Evolutionary conservation across 2,329 filamentous ascomycete genomes (phyloP).

Genomic region (Scedosporium aurantiacum): DNA sequence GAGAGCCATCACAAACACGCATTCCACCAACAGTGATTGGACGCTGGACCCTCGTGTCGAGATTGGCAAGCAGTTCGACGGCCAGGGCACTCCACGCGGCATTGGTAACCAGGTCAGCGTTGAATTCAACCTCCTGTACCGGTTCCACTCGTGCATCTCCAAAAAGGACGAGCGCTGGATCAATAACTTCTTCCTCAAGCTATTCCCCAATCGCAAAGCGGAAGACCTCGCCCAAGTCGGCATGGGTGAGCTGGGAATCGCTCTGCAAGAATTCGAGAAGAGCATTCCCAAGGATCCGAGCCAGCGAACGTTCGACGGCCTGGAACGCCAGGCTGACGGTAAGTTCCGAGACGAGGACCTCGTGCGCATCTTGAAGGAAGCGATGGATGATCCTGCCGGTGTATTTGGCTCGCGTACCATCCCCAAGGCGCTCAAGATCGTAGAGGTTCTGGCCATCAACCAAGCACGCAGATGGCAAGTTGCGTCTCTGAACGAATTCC

Average conservation of each 20-base stretch:
- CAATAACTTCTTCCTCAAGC: constrained; percentile 37
- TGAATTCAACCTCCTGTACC: constrained; percentile 58
- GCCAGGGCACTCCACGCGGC: constrained; percentile 38
- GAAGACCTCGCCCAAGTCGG: constrained; percentile 23
- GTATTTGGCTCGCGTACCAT: constrained; percentile 49
- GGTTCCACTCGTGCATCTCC: constrained; percentile 53
- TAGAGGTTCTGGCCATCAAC: constrained; percentile 53
- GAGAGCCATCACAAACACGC: constrained; percentile 48
- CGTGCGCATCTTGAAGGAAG: constrained; percentile 39
- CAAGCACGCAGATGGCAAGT: constrained; percentile 52
- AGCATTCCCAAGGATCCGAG: constrained; percentile 30
- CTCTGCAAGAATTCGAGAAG: constrained; percentile 26
- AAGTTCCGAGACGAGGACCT: constrained; percentile 47
- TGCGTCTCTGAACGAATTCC: constrained; percentile 53
- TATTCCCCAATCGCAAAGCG: constrained; percentile 23
- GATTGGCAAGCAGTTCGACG: constrained; percentile 34
- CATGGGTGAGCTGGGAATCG: constrained; percentile 25
- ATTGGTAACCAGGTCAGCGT: constrained; percentile 57
- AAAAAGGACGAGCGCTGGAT: constrained; percentile 52
- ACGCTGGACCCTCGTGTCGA: constrained; percentile 53
- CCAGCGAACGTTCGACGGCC: constrained; percentile 34
- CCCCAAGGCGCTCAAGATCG: constrained; percentile 43
- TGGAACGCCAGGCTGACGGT: constrained; percentile 37
- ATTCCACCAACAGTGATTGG: constrained; percentile 47
- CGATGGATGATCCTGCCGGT: constrained; percentile 51